Percentiles rank a stretch among this genome's conserved stretches.
phyloP scores from a whole-genome alignment of 2,329 filamentous ascomycete genomes.

The Periconia sp. region DNA sequence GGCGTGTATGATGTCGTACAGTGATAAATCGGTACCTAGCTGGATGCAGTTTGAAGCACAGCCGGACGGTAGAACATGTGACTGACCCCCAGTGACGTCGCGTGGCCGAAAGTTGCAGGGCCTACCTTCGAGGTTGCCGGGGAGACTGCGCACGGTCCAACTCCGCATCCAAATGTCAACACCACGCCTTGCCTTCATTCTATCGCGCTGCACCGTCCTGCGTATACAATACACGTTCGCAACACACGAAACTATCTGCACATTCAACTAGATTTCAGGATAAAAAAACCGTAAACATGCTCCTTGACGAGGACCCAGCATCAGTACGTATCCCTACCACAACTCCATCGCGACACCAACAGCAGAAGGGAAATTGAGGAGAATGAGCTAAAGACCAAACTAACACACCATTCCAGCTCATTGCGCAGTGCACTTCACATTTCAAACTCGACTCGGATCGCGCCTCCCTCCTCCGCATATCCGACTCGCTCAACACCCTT shows the following conservation, averaged over 20 bases:
- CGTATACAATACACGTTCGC: background rate
- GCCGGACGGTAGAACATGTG: constrained; percentile 1
- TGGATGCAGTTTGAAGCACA: background rate
- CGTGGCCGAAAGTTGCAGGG: constrained; percentile 21
- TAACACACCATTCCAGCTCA: constrained; percentile 62
- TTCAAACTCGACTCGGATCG: constrained; percentile 95
- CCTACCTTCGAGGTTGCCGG: constrained; percentile 25
- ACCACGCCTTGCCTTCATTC: constrained; percentile 16
- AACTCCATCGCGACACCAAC: background rate
- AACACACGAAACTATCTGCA: background rate
- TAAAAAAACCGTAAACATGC: constrained; percentile 62
- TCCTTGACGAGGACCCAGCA: constrained; percentile 91
- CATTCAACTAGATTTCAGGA: background rate
- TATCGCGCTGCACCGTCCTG: constrained; percentile 4
- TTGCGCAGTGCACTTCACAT: constrained; percentile 87
- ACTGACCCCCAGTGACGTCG: constrained; percentile 33
- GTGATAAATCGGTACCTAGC: background rate
- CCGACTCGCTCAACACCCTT: constrained; percentile 80
- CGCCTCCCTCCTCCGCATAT: constrained; percentile 77
- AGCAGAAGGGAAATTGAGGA: no score
- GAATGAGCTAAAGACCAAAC: background rate
- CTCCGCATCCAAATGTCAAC: constrained; percentile 34
- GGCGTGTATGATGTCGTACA: background rate
- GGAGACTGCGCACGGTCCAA: constrained; percentile 29
- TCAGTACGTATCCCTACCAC: constrained; percentile 59